phyloP scores from a whole-genome alignment of 306 rosid species.

The Lathyrus aphaca region DNA sequence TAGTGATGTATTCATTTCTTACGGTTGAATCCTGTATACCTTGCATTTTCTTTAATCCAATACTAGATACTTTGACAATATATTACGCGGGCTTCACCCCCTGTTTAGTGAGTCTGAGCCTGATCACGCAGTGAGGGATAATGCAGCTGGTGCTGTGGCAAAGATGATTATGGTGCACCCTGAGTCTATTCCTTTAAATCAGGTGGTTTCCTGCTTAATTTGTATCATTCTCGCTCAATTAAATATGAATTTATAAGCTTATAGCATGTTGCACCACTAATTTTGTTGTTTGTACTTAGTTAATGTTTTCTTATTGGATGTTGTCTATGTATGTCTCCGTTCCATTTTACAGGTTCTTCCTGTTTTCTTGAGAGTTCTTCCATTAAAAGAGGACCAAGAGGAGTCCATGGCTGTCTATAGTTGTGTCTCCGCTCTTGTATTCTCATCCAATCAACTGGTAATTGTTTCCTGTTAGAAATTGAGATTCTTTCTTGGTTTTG shows the following conservation, averaged over 20 bases:
- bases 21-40: constrained; percentile 25
- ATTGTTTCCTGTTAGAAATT: constrained; percentile 26
- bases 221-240: constrained; percentile 6
- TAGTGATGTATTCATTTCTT: constrained; percentile 9
- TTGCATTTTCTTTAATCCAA: constrained; percentile 45
- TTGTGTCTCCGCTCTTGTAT: constrained; percentile 77
- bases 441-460: constrained; percentile 92
- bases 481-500: constrained; percentile 27
- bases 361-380: constrained; percentile 85
- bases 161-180: constrained; percentile 99
- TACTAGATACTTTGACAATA: constrained; percentile 76
- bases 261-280: constrained; percentile 2
- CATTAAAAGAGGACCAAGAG: constrained; percentile 93
- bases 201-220: constrained; percentile 54
- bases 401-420: constrained; percentile 92
- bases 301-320: constrained; percentile 16
- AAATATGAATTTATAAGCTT: constrained; percentile 4
- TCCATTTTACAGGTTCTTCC: constrained; percentile 83
- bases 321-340: constrained; percentile 28
- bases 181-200: constrained; percentile 85
- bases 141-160: constrained; percentile 98
- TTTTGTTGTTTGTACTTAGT: constrained; percentile 7
- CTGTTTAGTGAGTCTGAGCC: constrained; percentile 95
- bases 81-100: constrained; percentile 84
- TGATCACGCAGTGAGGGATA: constrained; percentile 96